A percentile compares a stretch with the other conserved stretches of the same genome.
Evolutionary conservation across 225 moss, liverwort and hornwort genomes (phyloP).

Genomic region (Sphagnum tenellum): DNA sequence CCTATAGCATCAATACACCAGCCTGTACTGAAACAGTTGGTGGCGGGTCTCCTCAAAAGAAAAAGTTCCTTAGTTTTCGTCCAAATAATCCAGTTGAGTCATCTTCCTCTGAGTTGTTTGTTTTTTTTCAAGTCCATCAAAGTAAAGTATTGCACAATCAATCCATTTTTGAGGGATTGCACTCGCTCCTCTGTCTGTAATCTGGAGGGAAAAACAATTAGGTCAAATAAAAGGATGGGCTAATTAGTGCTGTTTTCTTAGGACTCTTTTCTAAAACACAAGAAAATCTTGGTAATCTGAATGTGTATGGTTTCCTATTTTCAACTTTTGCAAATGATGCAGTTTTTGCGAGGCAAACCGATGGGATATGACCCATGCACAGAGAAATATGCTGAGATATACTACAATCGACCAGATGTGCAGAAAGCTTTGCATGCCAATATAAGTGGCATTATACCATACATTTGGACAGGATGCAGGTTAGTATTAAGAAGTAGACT

Average conservation of each 20-base stretch:
- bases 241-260: not conserved
- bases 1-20: slow-evolving; percentile 41
- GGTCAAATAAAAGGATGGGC: not conserved
- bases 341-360: slow-evolving; percentile 15
- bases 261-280: too few species aligned
- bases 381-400: slow-evolving; percentile 18
- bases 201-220: not conserved
- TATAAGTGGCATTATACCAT: slow-evolving; percentile 22
- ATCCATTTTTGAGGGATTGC: too few species aligned
- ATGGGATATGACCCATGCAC: slow-evolving; percentile 37
- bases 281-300: too few species aligned
- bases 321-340: not conserved
- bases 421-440: slow-evolving; percentile 58
- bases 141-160: too few species aligned
- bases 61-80: not conserved
- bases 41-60: not conserved
- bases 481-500: not conserved
- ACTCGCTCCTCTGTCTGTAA: not conserved
- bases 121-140: too few species aligned
- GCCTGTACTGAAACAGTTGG: slow-evolving; percentile 7
- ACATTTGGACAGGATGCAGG: slow-evolving; percentile 49
- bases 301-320: too few species aligned
- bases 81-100: slow-evolving; percentile 3
- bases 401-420: slow-evolving; percentile 55
- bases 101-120: not conserved